phyloP scores from a whole-genome alignment of 352 stramenopile genomes.

The Pythium guiyangense region DNA sequence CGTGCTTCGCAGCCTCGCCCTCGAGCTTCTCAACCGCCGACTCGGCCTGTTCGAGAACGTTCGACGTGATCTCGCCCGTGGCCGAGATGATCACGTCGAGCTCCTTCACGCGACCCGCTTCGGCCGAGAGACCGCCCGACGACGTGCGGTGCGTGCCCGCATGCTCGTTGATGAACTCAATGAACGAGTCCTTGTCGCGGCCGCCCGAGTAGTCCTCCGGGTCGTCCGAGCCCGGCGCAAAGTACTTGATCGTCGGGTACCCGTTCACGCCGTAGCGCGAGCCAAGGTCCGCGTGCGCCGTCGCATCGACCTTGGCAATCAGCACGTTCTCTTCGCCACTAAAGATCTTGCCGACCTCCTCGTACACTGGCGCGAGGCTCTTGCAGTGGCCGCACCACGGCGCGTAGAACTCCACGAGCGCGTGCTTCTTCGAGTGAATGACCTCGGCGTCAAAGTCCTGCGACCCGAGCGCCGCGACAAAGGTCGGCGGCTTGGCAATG shows the following conservation, averaged over 20 bases:
- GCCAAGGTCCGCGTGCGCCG: slow-evolving; percentile 51
- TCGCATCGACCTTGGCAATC: slow-evolving; percentile 82
- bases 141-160: slow-evolving; percentile 77
- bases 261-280: slow-evolving; percentile 83
- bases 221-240: slow-evolving; percentile 70
- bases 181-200: slow-evolving; percentile 81
- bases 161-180: slow-evolving; percentile 91
- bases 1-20: slow-evolving; percentile 67
- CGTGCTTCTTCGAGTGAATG: slow-evolving; percentile 80
- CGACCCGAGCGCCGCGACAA: slow-evolving; percentile 54
- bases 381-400: slow-evolving; percentile 3
- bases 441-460: slow-evolving; percentile 77
- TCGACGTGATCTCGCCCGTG: slow-evolving; percentile 60
- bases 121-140: slow-evolving; percentile 65
- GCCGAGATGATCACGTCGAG: slow-evolving; percentile 82
- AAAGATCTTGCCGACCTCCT: slow-evolving; percentile 76
- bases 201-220: slow-evolving; percentile 82
- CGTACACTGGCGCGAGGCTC: slow-evolving; percentile 77
- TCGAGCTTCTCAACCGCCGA: slow-evolving; percentile 62
- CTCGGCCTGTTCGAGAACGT: slow-evolving; percentile 71
- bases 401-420: slow-evolving; percentile 59
- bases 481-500: slow-evolving; percentile 62
- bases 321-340: slow-evolving; percentile 74
- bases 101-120: slow-evolving; percentile 77
- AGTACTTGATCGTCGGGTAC: slow-evolving; percentile 93